A percentile compares a stretch with the other conserved stretches of the same genome.
phyloP scores from a whole-genome alignment of 306 rosid species.

The Trichosanthes cucumerina region DNA sequence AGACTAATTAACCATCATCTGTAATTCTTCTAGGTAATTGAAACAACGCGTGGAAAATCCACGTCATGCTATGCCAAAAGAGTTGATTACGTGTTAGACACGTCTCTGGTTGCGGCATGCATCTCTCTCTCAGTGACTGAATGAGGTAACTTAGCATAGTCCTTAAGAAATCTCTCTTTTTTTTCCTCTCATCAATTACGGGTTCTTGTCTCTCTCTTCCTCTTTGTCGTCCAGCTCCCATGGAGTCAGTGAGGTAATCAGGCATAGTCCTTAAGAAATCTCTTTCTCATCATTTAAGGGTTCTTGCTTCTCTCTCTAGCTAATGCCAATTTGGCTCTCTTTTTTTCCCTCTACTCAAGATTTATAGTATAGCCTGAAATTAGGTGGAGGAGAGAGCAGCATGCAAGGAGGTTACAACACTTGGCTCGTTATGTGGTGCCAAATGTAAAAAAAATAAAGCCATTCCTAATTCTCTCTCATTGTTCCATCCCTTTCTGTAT shows the following conservation, averaged over 20 bases:
- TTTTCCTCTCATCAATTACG: background rate
- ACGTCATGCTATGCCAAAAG: constrained; percentile 28
- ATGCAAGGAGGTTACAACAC: constrained; percentile 16
- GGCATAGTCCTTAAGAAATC: background rate
- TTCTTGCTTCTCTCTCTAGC: background rate
- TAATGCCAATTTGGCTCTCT: background rate
- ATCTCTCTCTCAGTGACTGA: constrained; percentile 8
- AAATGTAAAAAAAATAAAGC: background rate
- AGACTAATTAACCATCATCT: background rate
- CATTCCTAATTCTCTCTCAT: background rate
- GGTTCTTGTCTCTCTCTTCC: background rate
- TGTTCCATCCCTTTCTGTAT: background rate
- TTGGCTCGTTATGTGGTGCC: background rate
- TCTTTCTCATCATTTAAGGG: background rate
- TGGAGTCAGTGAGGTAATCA: background rate
- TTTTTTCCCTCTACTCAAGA: background rate
- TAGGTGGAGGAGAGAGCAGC: constrained; percentile 12
- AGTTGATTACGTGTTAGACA: constrained; percentile 40
- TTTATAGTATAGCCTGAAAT: background rate
- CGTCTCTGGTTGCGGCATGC: constrained; percentile 33
- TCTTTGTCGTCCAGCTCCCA: background rate
- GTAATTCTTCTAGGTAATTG: background rate
- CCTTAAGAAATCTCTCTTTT: background rate
- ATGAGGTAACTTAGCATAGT: constrained; percentile 7
- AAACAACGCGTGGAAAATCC: constrained; percentile 31